Evolutionary conservation across 225 moss, liverwort and hornwort species (phyloP).

Genomic region (Straminergon stramineum): DNA sequence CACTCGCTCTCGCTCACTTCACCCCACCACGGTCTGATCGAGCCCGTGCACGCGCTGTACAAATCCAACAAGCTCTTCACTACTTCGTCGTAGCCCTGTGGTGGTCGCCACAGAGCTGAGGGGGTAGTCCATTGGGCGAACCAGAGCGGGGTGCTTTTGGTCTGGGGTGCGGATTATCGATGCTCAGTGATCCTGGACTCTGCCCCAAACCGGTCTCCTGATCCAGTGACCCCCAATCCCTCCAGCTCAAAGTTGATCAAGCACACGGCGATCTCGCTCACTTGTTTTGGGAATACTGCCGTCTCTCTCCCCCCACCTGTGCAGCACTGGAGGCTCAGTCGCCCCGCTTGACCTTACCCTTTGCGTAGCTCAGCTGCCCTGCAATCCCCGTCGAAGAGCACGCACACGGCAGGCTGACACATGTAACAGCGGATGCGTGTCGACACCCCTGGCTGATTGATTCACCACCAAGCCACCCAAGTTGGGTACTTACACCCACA

Average conservation of each 20-base stretch:
- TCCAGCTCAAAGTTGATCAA: not conserved
- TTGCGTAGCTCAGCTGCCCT: conserved; percentile 47
- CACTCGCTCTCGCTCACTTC: not conserved
- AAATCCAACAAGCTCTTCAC: conserved; percentile 21
- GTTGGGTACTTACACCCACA: not conserved
- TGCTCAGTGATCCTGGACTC: not conserved
- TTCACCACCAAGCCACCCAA: not conserved
- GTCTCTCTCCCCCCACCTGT: not conserved
- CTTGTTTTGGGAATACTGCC: not conserved
- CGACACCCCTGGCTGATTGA: not conserved
- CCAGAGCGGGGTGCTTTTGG: not conserved
- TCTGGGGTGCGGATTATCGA: not conserved
- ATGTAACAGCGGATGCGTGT: conserved; percentile 14
- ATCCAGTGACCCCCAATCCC: not conserved
- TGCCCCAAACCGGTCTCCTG: not conserved
- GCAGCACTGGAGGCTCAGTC: not conserved
- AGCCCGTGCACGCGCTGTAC: conserved; percentile 40
- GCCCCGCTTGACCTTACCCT: not conserved
- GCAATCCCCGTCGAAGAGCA: conserved; percentile 42
- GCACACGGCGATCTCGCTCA: conserved; percentile 1
- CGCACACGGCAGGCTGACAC: conserved; percentile 9
- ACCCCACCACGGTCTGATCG: conserved; percentile 17
- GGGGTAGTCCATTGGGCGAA: conserved; percentile 65
- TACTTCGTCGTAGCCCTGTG: conserved; percentile 59
- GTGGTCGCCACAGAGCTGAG: conserved; percentile 77